Evolutionary conservation across 805 yeast species (phyloP), one percentile per base, ranked within the genome.

Genomic region (Alloascoidea hylecoeti): DNA sequence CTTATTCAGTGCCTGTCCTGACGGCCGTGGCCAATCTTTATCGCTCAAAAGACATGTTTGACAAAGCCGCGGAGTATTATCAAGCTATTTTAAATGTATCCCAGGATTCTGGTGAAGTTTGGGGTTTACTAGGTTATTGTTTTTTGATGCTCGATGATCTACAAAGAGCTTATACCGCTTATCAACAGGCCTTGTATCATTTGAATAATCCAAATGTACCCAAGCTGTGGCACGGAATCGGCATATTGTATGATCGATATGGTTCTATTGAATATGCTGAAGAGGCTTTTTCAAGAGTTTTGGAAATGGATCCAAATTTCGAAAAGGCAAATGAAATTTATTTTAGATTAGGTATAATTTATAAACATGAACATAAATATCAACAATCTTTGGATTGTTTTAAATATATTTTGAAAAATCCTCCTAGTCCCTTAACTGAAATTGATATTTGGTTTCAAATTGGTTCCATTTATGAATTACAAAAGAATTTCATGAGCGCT

Each of bases 371-470:
- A 60, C 78, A 78, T 33, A 86, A 89, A 58, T 70, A 83, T 53
- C 72, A 75, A 38, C 82, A 80, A 51, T 94, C 96, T 2, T 66
- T 92, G 42, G 96, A 92, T 56, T 92, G 97, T 56, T 92, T 92
- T 68, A 80, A 85, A 53, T 92, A 89, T 56, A 92, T 92, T 44
- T 61, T 92, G 46, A 68, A 77, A 41, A 80, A 78, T 58, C 97
- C 98, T 0, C 98, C 98, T 1, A 79, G 85, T 39, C 98, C 98
- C 1, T 65, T 92, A 45, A 88, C 96, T 35, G 95, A 85, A 55
- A 85, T 95, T 37, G 98, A 92, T 55, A 94, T 92, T 39, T 92
- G 97, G 97, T 92, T 92, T 64, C 98, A 92, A 61, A 82, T 92
- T 45, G 98, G 98, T 33, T 81, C 86, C 19, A 97, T 92, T 2